Percentiles rank a stretch among this genome's conserved stretches.
phyloP scores from a whole-genome alignment of 176 grass and related monocot species.

The Dendrocalamus sinicus region DNA sequence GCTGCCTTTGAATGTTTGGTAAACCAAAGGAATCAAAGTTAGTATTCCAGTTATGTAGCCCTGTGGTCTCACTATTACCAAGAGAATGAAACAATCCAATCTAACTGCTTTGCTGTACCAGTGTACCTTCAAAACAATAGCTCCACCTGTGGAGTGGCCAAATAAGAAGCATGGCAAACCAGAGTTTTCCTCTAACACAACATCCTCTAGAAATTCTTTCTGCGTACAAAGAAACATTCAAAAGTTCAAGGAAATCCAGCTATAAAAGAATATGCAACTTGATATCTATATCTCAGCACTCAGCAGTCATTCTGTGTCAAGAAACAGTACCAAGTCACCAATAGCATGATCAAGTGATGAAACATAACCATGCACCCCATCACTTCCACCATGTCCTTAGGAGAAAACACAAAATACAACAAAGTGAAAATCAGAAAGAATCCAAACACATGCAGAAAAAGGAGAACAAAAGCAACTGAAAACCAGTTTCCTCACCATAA shows the following conservation, averaged over 20 bases:
- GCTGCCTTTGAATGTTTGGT: conserved; percentile 63
- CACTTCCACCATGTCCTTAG: conserved; percentile 91
- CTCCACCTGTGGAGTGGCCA: conserved; percentile 94
- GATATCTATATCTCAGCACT: conserved; percentile 23
- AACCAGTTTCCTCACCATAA: background rate
- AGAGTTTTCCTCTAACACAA: conserved; percentile 64
- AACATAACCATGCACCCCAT: conserved; percentile 93
- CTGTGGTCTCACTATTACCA: background rate
- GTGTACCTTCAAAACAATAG: conserved; percentile 90
- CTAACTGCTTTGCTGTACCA: conserved; percentile 8
- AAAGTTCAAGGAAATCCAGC: conserved; percentile 8
- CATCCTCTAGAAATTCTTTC: conserved; percentile 82
- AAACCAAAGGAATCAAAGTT: conserved; percentile 17
- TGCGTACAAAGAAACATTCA: conserved; percentile 35
- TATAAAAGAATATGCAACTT: conserved; percentile 2
- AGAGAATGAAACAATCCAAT: conserved; percentile 24
- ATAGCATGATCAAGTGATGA: conserved; percentile 91
- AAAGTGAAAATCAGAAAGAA: conserved; percentile 35
- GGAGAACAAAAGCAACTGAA: conserved; percentile 8
- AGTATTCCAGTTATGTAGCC: conserved; percentile 6
- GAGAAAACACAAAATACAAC: conserved; percentile 29
- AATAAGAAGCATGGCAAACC: conserved; percentile 84
- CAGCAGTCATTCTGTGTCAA: conserved; percentile 26
- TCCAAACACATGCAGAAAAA: background rate
- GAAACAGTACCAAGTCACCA: conserved; percentile 73